phyloP scores from a whole-genome alignment of 2,329 filamentous ascomycete genomes.

The Kalmusia sp. region DNA sequence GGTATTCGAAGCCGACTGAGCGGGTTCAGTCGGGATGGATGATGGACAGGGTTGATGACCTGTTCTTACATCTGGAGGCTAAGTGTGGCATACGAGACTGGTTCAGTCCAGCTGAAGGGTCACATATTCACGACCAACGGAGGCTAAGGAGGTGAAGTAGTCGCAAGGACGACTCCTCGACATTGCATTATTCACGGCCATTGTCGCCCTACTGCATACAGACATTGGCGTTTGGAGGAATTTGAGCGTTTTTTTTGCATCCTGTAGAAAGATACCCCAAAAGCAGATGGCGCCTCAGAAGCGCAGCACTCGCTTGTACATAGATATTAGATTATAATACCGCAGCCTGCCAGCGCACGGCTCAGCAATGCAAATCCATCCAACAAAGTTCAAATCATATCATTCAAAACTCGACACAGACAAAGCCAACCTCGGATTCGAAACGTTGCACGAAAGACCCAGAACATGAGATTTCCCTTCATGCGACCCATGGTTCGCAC shows the following conservation, averaged over 20 bases:
- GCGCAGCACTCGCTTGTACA: constrained; percentile 19
- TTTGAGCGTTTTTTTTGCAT: constrained; percentile 15
- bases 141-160: constrained; percentile 14
- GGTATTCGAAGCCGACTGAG: constrained; percentile 37
- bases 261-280: constrained; percentile 15
- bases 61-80: constrained; percentile 40
- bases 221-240: not conserved
- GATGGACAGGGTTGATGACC: constrained; percentile 42
- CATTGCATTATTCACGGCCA: no score
- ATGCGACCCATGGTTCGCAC: no score
- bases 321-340: not conserved
- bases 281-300: constrained; percentile 17
- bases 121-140: constrained; percentile 10
- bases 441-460: not conserved
- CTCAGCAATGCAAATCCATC: not conserved
- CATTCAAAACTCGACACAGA: not conserved
- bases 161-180: not conserved
- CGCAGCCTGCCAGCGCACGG: not conserved
- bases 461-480: not conserved
- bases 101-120: constrained; percentile 34
- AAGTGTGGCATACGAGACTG: constrained; percentile 42
- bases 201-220: no score
- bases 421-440: no score
- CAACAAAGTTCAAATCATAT: not conserved
- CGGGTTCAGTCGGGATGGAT: constrained; percentile 44